Conservation (phyloP, 78 protist genomes). For the Anaeramoeba flamelloides region DNA sequence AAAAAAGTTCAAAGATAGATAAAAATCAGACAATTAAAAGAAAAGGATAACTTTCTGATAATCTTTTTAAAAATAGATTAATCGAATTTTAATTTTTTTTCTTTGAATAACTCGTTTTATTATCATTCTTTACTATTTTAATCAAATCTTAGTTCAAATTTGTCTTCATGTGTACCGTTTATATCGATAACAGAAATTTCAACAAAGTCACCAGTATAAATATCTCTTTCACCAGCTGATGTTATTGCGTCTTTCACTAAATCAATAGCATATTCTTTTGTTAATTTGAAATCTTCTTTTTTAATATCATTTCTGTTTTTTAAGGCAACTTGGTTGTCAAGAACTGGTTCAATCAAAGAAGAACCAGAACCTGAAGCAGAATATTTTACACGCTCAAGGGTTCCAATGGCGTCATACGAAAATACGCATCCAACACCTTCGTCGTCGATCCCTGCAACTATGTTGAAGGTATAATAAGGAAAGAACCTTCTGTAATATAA, state of each 20-base stretch:
- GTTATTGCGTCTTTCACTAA: constrained; percentile 63
- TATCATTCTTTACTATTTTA: too few relatives aligned
- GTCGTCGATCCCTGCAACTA: constrained; percentile 71
- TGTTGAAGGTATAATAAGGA: constrained; percentile 86
- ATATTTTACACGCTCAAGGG: constrained; percentile 42
- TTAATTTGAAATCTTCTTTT: background rate
- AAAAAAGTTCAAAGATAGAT: too few relatives aligned
- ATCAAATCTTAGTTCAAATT: too few relatives aligned
- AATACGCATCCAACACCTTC: constrained; percentile 59
- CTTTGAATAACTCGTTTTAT: too few relatives aligned
- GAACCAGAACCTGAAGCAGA: constrained; percentile 59
- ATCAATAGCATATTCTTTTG: constrained; percentile 49
- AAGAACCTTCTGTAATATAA: constrained; percentile 87
- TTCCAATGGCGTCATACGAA: constrained; percentile 88
- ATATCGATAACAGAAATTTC: constrained; percentile 64
- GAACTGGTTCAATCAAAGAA: constrained; percentile 68
- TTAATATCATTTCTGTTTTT: constrained; percentile 2
- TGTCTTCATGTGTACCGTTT: too few relatives aligned
- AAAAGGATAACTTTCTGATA: too few relatives aligned
- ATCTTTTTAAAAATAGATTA: too few relatives aligned
- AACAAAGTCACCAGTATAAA: constrained; percentile 88
- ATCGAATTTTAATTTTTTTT: too few relatives aligned
- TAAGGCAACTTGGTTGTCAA: constrained; percentile 71
- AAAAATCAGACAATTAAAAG: too few relatives aligned
- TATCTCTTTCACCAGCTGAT: constrained; percentile 91